These are phyloP conservation scores for Citrus cavaleriei DNA, from an alignment of 345 rosid genomes.

Conservation along the genomic window DNA sequence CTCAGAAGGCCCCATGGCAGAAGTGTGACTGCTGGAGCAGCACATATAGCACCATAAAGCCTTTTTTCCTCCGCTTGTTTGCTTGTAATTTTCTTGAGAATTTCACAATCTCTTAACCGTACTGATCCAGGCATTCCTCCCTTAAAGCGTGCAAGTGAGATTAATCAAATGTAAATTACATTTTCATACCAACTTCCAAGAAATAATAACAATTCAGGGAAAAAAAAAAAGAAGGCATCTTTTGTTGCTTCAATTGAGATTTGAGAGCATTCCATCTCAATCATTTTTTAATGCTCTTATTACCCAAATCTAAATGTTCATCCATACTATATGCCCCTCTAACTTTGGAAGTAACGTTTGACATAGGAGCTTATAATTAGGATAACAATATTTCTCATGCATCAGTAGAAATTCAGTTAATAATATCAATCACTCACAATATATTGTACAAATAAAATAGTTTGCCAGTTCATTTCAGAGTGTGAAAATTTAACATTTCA, in stretches of 20 bases:
- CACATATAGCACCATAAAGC: conserved; percentile 82
- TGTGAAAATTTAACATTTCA: not conserved
- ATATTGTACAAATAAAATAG: not conserved
- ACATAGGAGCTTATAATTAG: not conserved
- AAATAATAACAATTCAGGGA: not conserved
- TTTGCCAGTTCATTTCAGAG: not conserved
- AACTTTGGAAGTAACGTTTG: not conserved
- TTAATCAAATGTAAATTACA: not conserved
- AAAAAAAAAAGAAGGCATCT: not conserved
- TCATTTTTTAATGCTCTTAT: not conserved
- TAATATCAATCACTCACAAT: not conserved
- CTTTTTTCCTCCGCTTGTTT: conserved; percentile 75
- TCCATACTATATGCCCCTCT: not conserved
- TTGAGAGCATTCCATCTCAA: not conserved
- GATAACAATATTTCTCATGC: not conserved
- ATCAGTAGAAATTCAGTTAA: not conserved
- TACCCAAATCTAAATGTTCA: not conserved
- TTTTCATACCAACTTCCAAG: not conserved
- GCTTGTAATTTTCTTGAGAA: conserved; percentile 60
- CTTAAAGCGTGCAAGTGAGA: conserved; percentile 27
- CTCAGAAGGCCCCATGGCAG: conserved; percentile 94
- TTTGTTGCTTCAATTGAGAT: not conserved
- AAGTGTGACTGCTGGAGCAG: conserved; percentile 92
- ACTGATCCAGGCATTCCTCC: conserved; percentile 99
- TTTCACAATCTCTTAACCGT: conserved; percentile 70